Conservation (phyloP, 495 filamentous ascomycete genomes). For the Antarctomyces pellizariae region DNA sequence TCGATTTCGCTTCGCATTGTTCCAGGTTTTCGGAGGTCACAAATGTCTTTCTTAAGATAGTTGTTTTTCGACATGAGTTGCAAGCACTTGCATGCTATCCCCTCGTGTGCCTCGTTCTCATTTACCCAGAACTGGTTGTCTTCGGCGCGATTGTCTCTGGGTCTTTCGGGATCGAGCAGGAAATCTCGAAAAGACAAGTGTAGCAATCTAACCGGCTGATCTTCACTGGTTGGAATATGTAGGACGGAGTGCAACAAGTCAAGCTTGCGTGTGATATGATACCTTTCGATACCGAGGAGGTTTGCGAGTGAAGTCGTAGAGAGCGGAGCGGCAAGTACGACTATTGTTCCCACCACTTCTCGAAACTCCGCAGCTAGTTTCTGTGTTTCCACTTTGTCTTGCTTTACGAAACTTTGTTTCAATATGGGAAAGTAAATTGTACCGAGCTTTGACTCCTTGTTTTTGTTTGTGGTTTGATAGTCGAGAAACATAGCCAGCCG, state of each 20-base stretch:
- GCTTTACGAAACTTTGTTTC: too few relatives aligned
- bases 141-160: too few relatives aligned
- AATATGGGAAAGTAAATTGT: too few relatives aligned
- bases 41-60: slow-evolving; percentile 18
- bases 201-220: slow-evolving; percentile 8
- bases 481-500: slow-evolving; percentile 12
- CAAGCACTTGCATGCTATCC: slow-evolving; percentile 12
- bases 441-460: too few relatives aligned
- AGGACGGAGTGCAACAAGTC: slow-evolving; percentile 13
- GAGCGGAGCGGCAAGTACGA: slow-evolving; percentile 9
- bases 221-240: slow-evolving; percentile 7
- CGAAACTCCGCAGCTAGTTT: too few relatives aligned
- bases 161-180: slow-evolving; percentile 9
- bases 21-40: slow-evolving; percentile 12
- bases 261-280: slow-evolving; percentile 6
- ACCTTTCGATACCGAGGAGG: slow-evolving; percentile 6
- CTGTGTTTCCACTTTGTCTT: too few relatives aligned
- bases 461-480: slow-evolving; percentile 8
- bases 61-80: slow-evolving; percentile 13
- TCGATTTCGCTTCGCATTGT: slow-evolving; percentile 10
- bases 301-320: slow-evolving; percentile 5
- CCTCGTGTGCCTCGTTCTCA: slow-evolving; percentile 5
- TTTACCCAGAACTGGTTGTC: slow-evolving; percentile 13
- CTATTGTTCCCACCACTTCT: slow-evolving; percentile 14
- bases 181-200: slow-evolving; percentile 16